A percentile compares a stretch with the other conserved stretches of the same genome.
These are phyloP conservation scores for Pythium chondricola DNA, from an alignment of 352 stramenopile species.

Conservation along the genomic window DNA sequence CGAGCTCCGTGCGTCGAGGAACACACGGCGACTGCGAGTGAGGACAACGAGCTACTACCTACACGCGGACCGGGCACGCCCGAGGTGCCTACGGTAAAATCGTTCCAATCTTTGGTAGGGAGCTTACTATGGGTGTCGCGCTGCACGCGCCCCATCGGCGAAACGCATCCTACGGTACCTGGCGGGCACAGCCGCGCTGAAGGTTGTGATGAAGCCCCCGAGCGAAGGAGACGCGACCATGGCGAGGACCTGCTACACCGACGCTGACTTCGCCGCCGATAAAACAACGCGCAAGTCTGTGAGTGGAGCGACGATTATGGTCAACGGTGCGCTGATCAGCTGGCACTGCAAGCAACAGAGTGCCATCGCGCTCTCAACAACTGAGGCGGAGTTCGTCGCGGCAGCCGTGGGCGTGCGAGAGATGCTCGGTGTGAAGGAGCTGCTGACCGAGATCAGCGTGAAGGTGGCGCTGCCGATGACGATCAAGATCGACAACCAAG, in stretches of 20 bases:
- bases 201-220: constrained; percentile 4
- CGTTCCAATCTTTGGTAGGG: constrained; percentile 29
- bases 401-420: background rate
- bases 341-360: constrained; percentile 17
- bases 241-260: constrained; percentile 2
- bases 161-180: constrained; percentile 21
- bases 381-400: constrained; percentile 1
- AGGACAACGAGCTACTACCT: constrained; percentile 6
- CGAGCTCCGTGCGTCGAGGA: constrained; percentile 11
- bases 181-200: constrained; percentile 12
- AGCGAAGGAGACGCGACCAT: background rate
- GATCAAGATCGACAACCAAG: constrained; percentile 17
- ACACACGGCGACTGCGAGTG: background rate
- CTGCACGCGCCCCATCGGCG: constrained; percentile 7
- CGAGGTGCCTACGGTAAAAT: constrained; percentile 11
- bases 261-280: constrained; percentile 18
- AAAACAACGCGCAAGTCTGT: constrained; percentile 19
- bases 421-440: background rate
- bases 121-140: constrained; percentile 28
- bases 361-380: background rate
- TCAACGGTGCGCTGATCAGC: constrained; percentile 8
- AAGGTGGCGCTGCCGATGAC: constrained; percentile 4
- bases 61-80: background rate
- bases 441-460: background rate
- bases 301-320: constrained; percentile 1